These are phyloP conservation scores for Zalaria obscura DNA, from an alignment of 2,329 filamentous ascomycete genomes.

Conservation along the genomic window DNA sequence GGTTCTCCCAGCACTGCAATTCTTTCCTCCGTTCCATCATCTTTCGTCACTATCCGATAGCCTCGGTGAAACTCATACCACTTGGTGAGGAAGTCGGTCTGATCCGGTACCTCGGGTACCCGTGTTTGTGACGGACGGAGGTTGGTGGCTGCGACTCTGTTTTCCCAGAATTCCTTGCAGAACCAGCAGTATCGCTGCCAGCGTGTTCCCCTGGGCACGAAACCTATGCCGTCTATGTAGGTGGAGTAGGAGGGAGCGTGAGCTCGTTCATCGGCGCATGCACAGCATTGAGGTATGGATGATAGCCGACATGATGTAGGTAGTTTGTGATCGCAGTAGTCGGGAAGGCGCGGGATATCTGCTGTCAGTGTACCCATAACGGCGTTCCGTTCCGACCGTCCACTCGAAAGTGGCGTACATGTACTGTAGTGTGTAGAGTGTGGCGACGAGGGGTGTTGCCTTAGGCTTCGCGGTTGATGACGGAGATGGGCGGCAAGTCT, in stretches of 20 bases:
- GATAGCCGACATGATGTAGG: constrained; percentile 16
- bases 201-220: constrained; percentile 30
- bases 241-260: constrained; percentile 30
- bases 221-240: constrained; percentile 37
- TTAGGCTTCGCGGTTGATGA: too few relatives aligned
- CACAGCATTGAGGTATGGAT: constrained; percentile 16
- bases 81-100: constrained; percentile 27
- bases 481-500: too few relatives aligned
- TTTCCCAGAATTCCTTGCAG: constrained; percentile 37
- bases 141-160: constrained; percentile 27
- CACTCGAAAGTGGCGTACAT: neutral
- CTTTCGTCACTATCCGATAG: constrained; percentile 23
- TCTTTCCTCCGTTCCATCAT: constrained; percentile 29
- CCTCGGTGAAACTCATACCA: constrained; percentile 38
- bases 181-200: constrained; percentile 40
- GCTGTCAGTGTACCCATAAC: constrained; percentile 16
- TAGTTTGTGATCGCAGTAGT: constrained; percentile 16
- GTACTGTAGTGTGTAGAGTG: neutral
- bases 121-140: constrained; percentile 28
- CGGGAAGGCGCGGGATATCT: constrained; percentile 9
- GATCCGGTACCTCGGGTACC: constrained; percentile 32
- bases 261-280: constrained; percentile 17
- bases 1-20: constrained; percentile 34
- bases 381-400: too few relatives aligned
- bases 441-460: too few relatives aligned